Evolutionary conservation across 192 early-diverging fungal species (phyloP).

Genomic region (Entomortierella parvispora): DNA sequence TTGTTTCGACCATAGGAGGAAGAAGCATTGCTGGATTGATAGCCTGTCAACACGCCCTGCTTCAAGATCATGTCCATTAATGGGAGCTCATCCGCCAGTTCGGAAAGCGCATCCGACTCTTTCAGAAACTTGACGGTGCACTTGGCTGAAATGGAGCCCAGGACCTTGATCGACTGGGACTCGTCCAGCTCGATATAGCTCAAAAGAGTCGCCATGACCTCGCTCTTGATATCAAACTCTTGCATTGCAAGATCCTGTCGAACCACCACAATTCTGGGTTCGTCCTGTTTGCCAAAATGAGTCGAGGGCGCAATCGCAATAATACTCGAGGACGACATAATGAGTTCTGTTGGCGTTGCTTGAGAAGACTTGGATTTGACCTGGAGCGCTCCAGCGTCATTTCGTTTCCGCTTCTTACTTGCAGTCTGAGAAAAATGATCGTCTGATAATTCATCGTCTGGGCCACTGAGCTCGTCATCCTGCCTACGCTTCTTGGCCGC

Average conservation of each 20-base stretch:
- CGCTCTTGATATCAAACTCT: slow-evolving; percentile 51
- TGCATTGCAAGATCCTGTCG: slow-evolving; percentile 31
- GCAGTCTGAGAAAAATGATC: neutral
- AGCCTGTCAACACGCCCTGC: slow-evolving; percentile 37
- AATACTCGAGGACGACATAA: slow-evolving; percentile 13
- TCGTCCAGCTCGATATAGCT: slow-evolving; percentile 47
- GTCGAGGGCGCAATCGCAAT: slow-evolving; percentile 26
- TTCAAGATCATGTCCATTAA: slow-evolving; percentile 31
- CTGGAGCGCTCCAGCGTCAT: slow-evolving; percentile 11
- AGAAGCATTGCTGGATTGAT: slow-evolving; percentile 4
- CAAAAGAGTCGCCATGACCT: slow-evolving; percentile 40
- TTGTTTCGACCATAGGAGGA: slow-evolving; percentile 22
- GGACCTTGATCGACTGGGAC: slow-evolving; percentile 36
- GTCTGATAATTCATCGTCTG: slow-evolving; percentile 1
- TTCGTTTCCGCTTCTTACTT: slow-evolving; percentile 34
- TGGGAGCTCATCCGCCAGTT: slow-evolving; percentile 13
- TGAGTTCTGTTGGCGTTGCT: slow-evolving; percentile 3
- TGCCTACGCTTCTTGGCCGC: slow-evolving; percentile 7
- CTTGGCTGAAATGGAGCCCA: slow-evolving; percentile 36
- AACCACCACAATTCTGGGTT: slow-evolving; percentile 20
- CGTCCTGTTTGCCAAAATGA: neutral
- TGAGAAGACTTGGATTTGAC: slow-evolving; percentile 13
- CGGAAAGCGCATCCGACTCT: slow-evolving; percentile 13
- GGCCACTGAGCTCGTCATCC: neutral
- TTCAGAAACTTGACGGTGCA: slow-evolving; percentile 46